phyloP scores from a whole-genome alignment of 805 yeast genomes.

The Metschnikowia continentalis region DNA sequence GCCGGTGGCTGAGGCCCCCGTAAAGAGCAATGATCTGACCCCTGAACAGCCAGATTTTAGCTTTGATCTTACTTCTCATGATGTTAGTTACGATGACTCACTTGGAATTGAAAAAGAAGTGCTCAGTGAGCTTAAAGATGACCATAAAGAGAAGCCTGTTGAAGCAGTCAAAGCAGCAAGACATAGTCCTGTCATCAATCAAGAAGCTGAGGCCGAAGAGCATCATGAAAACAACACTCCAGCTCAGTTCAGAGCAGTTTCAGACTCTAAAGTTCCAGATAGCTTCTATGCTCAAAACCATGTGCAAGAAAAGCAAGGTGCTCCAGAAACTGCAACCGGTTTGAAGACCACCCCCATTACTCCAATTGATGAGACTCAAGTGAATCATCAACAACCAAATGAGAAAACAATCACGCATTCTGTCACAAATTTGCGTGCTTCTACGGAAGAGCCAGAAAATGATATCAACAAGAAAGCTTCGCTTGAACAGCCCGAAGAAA shows the following conservation, averaged over 20 bases:
- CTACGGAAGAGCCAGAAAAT: background rate
- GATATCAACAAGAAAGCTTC: background rate
- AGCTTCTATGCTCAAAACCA: background rate
- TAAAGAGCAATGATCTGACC: background rate
- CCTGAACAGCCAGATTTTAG: constrained; percentile 26
- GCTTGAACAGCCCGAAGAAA: background rate
- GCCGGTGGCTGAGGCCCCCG: background rate
- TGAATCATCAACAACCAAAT: background rate
- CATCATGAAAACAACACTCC: background rate
- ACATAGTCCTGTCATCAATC: background rate
- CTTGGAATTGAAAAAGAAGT: constrained; percentile 34
- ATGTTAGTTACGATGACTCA: constrained; percentile 37
- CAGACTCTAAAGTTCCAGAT: constrained; percentile 1
- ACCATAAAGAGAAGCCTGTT: background rate
- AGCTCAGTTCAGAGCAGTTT: background rate
- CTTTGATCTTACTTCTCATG: constrained; percentile 37
- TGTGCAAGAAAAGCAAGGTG: background rate
- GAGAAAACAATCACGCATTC: background rate
- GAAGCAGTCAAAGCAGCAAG: background rate
- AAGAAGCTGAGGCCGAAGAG: background rate
- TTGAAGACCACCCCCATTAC: background rate
- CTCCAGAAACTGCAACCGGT: background rate
- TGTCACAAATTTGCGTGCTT: background rate
- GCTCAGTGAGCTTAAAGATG: constrained; percentile 17
- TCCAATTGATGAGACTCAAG: background rate